Evolutionary conservation across 2,329 filamentous ascomycete genomes (phyloP).

Genomic region (Lecanicillium sp.): DNA sequence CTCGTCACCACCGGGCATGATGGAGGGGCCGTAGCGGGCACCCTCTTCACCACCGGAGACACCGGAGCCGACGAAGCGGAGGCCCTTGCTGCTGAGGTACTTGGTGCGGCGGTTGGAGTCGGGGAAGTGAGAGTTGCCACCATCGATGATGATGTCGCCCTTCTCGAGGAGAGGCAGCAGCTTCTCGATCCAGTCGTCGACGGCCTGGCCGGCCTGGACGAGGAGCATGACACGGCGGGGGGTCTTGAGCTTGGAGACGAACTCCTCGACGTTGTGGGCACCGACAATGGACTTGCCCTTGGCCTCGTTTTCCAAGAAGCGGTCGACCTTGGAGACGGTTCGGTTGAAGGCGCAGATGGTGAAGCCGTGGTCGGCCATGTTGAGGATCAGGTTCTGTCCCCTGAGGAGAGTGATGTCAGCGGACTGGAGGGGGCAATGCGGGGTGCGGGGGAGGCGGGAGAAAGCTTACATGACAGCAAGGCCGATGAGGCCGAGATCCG

Average conservation of each 20-base stretch:
- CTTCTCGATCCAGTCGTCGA: conserved; percentile 98
- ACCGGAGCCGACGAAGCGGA: conserved; percentile 93
- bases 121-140: conserved; percentile 91
- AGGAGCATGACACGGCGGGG: conserved; percentile 97
- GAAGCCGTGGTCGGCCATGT: conserved; percentile 87
- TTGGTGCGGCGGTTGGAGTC: conserved; percentile 91
- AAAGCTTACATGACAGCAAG: conserved; percentile 75
- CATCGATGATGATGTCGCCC: conserved; percentile 98
- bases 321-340: conserved; percentile 96
- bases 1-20: conserved; percentile 99
- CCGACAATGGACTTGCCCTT: conserved; percentile 95
- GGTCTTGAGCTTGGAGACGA: conserved; percentile 92
- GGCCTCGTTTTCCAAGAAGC: conserved; percentile 84
- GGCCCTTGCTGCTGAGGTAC: conserved; percentile 80
- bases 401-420: conserved; percentile 28
- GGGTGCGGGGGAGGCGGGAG: neutral
- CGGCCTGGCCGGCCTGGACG: conserved; percentile 95
- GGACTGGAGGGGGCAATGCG: conserved; percentile 6
- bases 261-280: conserved; percentile 90
- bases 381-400: conserved; percentile 83
- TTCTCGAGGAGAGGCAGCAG: conserved; percentile 76
- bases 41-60: conserved; percentile 99
- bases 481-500: conserved; percentile 89
- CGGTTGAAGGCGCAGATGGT: conserved; percentile 98
- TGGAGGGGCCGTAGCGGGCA: conserved; percentile 91